Evolutionary conservation across 1,284 basidiomycete genomes (phyloP).

Genomic region (Irpex lacteus): DNA sequence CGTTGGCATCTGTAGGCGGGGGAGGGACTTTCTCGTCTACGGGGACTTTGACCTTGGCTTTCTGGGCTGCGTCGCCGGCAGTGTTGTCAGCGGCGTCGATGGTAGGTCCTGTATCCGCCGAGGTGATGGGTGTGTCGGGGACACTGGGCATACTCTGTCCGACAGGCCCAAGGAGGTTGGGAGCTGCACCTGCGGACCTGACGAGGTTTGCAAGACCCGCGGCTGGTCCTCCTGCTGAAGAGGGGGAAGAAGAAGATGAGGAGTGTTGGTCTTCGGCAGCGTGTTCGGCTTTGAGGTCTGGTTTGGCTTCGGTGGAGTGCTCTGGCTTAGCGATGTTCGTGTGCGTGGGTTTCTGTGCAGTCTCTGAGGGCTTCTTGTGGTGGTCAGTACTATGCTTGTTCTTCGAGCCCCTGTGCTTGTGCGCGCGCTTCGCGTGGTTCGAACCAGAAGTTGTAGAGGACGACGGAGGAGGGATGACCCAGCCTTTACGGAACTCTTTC

Average conservation of each 20-base stretch:
- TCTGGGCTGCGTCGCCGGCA: background rate
- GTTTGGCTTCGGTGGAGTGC: background rate
- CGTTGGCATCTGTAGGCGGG: background rate
- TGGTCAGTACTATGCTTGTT: background rate
- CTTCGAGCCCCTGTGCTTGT: background rate
- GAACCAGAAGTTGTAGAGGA: background rate
- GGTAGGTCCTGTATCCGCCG: conserved; percentile 3
- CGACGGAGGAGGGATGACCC: background rate
- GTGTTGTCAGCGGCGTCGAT: conserved; percentile 3
- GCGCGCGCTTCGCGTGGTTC: background rate
- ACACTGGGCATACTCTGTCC: background rate
- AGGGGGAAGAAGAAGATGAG: background rate
- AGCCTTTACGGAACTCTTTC: background rate
- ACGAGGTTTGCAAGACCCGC: background rate
- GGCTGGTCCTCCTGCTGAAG: background rate
- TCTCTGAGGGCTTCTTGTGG: background rate
- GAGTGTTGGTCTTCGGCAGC: background rate
- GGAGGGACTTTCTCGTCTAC: conserved; percentile 1
- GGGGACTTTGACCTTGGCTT: background rate
- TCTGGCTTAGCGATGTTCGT: background rate
- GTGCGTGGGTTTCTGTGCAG: background rate
- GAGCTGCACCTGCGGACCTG: conserved; percentile 1
- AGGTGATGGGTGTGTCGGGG: conserved; percentile 8
- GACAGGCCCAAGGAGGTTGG: background rate
- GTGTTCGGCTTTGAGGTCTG: background rate